Conservation (phyloP, 352 stramenopile species). For the Phytophthora brassicae region DNA sequence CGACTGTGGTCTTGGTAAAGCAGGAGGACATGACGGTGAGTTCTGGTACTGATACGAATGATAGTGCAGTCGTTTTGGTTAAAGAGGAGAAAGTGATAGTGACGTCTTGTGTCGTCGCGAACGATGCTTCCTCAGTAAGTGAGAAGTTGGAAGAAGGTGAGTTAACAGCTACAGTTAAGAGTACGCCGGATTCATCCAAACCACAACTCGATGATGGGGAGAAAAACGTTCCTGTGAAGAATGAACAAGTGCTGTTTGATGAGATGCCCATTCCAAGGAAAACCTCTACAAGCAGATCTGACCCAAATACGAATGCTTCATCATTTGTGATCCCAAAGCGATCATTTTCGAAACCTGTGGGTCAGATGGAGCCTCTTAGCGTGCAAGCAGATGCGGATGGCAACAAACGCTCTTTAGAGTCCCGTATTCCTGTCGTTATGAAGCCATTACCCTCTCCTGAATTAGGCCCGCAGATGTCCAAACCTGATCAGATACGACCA, state of each 20-base stretch:
- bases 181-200: constrained; percentile 4
- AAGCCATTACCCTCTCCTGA: constrained; percentile 7
- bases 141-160: background rate
- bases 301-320: background rate
- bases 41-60: too few relatives aligned
- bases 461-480: constrained; percentile 9
- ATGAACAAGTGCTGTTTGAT: constrained; percentile 7
- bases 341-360: constrained; percentile 11
- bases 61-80: too few relatives aligned
- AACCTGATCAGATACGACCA: background rate
- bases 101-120: background rate
- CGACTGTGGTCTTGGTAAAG: background rate
- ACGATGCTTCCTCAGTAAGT: background rate
- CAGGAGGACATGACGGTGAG: too few relatives aligned
- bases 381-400: background rate
- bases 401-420: constrained; percentile 1
- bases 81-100: too few relatives aligned
- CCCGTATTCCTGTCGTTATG: background rate
- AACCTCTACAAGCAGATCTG: background rate
- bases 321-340: constrained; percentile 38
- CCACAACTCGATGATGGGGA: background rate
- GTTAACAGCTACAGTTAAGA: background rate
- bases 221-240: constrained; percentile 3
- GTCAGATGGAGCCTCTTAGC: background rate
- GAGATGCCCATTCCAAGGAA: constrained; percentile 25